These are phyloP conservation scores for Fonsecaea pedrosoi DNA, from an alignment of 2,329 filamentous ascomycete genomes.

Conservation along the genomic window DNA sequence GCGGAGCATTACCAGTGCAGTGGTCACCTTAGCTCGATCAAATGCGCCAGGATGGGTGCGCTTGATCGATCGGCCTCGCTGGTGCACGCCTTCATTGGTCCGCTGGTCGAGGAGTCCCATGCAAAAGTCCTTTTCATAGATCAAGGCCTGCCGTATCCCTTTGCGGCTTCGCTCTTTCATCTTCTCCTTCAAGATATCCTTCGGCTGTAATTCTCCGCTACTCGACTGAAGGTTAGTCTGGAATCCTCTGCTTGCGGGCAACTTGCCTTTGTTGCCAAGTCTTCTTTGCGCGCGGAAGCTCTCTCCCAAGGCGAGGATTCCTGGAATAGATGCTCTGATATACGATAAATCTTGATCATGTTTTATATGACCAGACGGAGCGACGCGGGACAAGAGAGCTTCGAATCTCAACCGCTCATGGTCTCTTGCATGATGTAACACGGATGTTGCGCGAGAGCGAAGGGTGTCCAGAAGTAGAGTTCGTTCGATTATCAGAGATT, in stretches of 20 bases:
- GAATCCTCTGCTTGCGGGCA: neutral
- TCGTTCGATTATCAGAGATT: conserved; percentile 11
- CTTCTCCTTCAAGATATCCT: neutral
- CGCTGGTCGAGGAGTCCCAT: neutral
- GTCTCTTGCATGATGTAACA: neutral
- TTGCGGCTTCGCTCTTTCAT: neutral
- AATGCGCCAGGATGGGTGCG: conserved; percentile 11
- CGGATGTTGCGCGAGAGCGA: neutral
- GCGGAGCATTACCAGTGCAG: conserved; percentile 10
- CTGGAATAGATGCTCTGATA: neutral
- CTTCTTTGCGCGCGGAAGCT: neutral
- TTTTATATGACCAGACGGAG: conserved; percentile 13
- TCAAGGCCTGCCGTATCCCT: neutral
- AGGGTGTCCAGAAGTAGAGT: conserved; percentile 1
- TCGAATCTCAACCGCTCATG: neutral
- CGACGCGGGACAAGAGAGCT: conserved; percentile 7
- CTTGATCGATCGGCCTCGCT: conserved; percentile 10
- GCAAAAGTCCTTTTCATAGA: conserved; percentile 9
- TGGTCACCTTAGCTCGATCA: conserved; percentile 3
- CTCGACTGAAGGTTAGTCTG: neutral
- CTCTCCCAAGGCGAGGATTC: neutral
- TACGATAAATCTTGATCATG: neutral
- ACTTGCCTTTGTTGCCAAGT: conserved; percentile 11
- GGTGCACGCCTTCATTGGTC: neutral
- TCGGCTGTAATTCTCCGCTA: neutral